Evolutionary conservation across 805 yeast genomes (phyloP), one percentile per base, ranked within the genome.

Genomic region (Saturnispora zaruensis): DNA sequence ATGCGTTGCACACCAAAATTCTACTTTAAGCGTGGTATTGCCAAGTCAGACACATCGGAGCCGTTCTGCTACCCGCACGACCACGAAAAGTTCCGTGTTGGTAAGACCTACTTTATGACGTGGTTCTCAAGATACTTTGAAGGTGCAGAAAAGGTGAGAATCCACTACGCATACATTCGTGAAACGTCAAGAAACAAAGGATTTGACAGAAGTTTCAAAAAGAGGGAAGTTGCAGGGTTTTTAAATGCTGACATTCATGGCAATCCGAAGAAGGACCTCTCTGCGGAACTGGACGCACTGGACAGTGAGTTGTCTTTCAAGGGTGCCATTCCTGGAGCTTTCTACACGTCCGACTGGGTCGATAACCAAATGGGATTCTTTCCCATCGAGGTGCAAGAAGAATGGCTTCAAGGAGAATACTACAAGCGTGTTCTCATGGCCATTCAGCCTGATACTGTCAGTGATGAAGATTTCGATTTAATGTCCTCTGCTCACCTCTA

Each of bases 31-130:
- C 83, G 81, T 61, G 91, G 90, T 7, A 52, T 71, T 34, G 82
- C 80, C 28, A 79, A 79, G 56, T 66, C 70, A 53, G 63, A 66
- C 16, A 58, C 69, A 1, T 77, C 88, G 37, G 93, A 72, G 46
- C 96, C 96, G n/a, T 86, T 87, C 65, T 88, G 96, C 65, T 77
- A 86, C 20, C 96, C 96, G 11, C 71, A 69, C 32, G 90, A 84
- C 58, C 75, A 79, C 51, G 58, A 73, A 11, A 72, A 69, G 37
- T 71, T 85, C 67, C 74, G 76, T 55, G 64, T 76, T 51, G 95
- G 76, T 30, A 67, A 74, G 49, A 77, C 86, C 0, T 84, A 86
- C 58, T 88, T 89, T 59, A 66, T 86, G 47, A 81, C 91, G 8
- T 88, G 96, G 96, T 88, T 71, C 66, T 74, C 91, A 2, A 72